A percentile compares a stretch with the other conserved stretches of the same genome.
Conservation (phyloP, 2,329 filamentous ascomycete genomes). For the Bipolaris zeicola region DNA sequence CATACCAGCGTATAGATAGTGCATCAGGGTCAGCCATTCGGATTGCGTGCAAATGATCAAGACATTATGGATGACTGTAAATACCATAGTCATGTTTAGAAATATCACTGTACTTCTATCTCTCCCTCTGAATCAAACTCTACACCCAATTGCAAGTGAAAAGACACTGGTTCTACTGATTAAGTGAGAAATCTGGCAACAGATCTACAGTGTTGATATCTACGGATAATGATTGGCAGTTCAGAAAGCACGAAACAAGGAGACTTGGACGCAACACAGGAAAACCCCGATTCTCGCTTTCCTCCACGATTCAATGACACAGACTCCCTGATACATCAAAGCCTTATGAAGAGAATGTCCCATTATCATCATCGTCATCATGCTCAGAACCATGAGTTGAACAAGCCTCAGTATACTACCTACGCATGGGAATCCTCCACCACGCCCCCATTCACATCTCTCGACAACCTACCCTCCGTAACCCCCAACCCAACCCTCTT, state of each 20-base stretch:
- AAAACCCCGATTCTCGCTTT: not conserved
- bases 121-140: not conserved
- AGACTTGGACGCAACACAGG: not conserved
- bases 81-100: slow-evolving; percentile 47
- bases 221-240: not conserved
- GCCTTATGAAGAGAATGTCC: not conserved
- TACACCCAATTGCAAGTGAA: not conserved
- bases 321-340: not conserved
- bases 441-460: slow-evolving; percentile 37
- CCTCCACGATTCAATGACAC: not conserved
- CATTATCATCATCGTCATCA: not conserved
- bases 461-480: slow-evolving; percentile 38
- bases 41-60: slow-evolving; percentile 30
- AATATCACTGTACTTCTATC: slow-evolving; percentile 43
- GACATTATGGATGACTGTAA: slow-evolving; percentile 43
- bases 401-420: slow-evolving; percentile 17
- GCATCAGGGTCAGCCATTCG: slow-evolving; percentile 21
- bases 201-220: not conserved
- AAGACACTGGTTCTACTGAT: not conserved
- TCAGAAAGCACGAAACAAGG: not conserved
- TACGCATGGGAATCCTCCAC: slow-evolving; percentile 15
- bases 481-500: slow-evolving; percentile 61
- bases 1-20: slow-evolving; percentile 22
- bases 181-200: no score
- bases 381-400: slow-evolving; percentile 8